Evolutionary conservation across 2,329 filamentous ascomycete species (phyloP).

Genomic region (Fusarium camptoceras): DNA sequence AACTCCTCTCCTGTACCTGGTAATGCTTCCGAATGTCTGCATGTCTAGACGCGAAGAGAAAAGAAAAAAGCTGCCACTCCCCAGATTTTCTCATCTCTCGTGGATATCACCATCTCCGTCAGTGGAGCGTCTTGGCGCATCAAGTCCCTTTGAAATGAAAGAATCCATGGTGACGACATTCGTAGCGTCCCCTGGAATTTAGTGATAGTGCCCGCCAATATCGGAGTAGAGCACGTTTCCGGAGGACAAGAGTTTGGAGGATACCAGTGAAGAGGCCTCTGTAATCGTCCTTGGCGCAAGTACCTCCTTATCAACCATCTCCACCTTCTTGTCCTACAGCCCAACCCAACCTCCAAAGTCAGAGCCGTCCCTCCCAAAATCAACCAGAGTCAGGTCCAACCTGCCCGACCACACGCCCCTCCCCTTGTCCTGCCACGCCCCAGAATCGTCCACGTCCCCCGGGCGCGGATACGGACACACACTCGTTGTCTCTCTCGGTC

Average conservation of each 20-base stretch:
- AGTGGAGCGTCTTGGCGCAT: conserved; percentile 33
- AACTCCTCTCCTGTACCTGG: neutral
- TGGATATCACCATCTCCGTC: conserved; percentile 22
- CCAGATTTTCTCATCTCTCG: conserved; percentile 8
- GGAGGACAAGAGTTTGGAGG: conserved; percentile 20
- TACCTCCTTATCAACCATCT: conserved; percentile 28
- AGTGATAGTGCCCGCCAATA: conserved; percentile 25
- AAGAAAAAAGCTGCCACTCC: neutral
- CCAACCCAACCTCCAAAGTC: conserved; percentile 36
- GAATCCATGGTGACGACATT: conserved; percentile 39
- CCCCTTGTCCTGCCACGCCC: conserved; percentile 44
- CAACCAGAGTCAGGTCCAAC: neutral
- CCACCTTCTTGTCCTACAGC: conserved; percentile 33
- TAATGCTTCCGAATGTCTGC: neutral
- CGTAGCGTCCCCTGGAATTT: conserved; percentile 42
- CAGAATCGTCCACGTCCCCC: conserved; percentile 44
- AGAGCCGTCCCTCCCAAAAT: neutral
- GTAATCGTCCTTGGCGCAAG: accelerated
- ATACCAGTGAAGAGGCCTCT: neutral
- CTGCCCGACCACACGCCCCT: conserved; percentile 33
- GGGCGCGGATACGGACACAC: conserved; percentile 43
- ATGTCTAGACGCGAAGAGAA: neutral
- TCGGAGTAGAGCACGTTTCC: conserved; percentile 35
- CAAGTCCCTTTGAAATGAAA: conserved; percentile 28
- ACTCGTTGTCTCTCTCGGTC: conserved; percentile 36